Percentiles rank a stretch among this genome's conserved stretches.
Conservation (phyloP, 2,329 filamentous ascomycete species). For the Penicillium expansum region DNA sequence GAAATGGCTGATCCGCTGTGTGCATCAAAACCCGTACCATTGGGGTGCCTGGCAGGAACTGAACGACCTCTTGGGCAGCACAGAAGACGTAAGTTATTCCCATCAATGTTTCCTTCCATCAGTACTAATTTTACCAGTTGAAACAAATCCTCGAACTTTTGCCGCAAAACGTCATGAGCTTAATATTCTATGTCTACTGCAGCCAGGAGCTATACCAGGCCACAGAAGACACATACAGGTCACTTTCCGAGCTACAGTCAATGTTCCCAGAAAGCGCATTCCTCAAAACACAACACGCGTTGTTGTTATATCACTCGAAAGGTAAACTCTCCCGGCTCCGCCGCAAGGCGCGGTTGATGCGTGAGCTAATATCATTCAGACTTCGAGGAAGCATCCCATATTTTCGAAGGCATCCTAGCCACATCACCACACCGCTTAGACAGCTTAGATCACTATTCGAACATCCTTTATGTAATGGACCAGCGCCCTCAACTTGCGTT, state of each 20-base stretch:
- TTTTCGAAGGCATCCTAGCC: slow-evolving; percentile 66
- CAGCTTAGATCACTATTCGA: slow-evolving; percentile 91
- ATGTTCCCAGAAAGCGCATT: slow-evolving; percentile 90
- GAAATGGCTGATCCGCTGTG: slow-evolving; percentile 81
- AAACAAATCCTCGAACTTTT: slow-evolving; percentile 69
- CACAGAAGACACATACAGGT: slow-evolving; percentile 69
- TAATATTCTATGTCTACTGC: slow-evolving; percentile 89
- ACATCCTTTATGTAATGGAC: slow-evolving; percentile 92
- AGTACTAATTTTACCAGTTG: slow-evolving; percentile 52
- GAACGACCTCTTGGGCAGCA: slow-evolving; percentile 71
- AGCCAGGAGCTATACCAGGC: slow-evolving; percentile 91
- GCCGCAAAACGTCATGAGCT: slow-evolving; percentile 86
- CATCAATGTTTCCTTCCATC: not conserved
- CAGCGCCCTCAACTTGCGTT: slow-evolving; percentile 86
- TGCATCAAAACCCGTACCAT: slow-evolving; percentile 88
- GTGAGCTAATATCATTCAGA: slow-evolving; percentile 39
- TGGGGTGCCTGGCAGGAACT: slow-evolving; percentile 98
- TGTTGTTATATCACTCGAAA: slow-evolving; percentile 88
- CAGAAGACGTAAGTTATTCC: slow-evolving; percentile 68
- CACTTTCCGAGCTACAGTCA: slow-evolving; percentile 70
- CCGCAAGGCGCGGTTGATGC: not conserved
- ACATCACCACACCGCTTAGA: slow-evolving; percentile 72
- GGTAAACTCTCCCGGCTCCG: slow-evolving; percentile 24
- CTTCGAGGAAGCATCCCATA: slow-evolving; percentile 61
- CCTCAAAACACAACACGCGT: slow-evolving; percentile 81